These are phyloP conservation scores for Trypanosoma brucei DNA, from an alignment of 208 protist genomes.

Conservation along the genomic window DNA sequence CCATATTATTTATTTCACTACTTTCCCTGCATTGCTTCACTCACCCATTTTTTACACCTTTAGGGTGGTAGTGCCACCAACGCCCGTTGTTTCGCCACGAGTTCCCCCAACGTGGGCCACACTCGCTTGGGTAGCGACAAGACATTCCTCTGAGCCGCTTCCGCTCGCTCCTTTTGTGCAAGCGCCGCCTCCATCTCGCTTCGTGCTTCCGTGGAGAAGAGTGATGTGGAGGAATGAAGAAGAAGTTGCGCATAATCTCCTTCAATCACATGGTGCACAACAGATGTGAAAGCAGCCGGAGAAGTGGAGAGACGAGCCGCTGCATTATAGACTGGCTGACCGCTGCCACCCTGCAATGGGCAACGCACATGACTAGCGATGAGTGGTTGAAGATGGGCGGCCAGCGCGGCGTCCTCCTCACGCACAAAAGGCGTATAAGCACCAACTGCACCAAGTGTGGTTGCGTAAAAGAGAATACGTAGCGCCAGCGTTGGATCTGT, in stretches of 20 bases:
- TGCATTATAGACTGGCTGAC: slow-evolving; percentile 12
- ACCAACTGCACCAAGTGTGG: slow-evolving; percentile 59
- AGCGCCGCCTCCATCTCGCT: slow-evolving; percentile 43
- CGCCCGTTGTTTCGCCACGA: slow-evolving; percentile 68
- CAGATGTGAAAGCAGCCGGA: slow-evolving; percentile 3
- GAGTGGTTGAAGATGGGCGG: slow-evolving; percentile 60
- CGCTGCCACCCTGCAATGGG: slow-evolving; percentile 18
- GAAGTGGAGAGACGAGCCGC: slow-evolving; percentile 19
- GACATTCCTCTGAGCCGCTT: slow-evolving; percentile 48
- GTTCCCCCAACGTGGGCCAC: slow-evolving; percentile 45
- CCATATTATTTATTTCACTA: too few relatives aligned
- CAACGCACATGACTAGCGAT: slow-evolving; percentile 37
- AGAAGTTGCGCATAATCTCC: slow-evolving; percentile 54
- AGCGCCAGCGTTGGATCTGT: slow-evolving; percentile 32
- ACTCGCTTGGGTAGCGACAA: slow-evolving; percentile 57
- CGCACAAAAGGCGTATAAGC: slow-evolving; percentile 62
- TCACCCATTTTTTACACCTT: not conserved
- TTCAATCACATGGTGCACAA: slow-evolving; percentile 59
- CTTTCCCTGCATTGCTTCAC: too few relatives aligned
- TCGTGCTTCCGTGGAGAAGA: slow-evolving; percentile 48
- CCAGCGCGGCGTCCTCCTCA: slow-evolving; percentile 69
- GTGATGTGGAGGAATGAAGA: slow-evolving; percentile 23
- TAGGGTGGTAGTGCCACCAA: slow-evolving; percentile 64
- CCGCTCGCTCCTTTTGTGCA: slow-evolving; percentile 30
- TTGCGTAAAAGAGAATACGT: slow-evolving; percentile 64